These are phyloP conservation scores for Cornus florida DNA, from an alignment of 148 eudicot species.

Conservation along the genomic window DNA sequence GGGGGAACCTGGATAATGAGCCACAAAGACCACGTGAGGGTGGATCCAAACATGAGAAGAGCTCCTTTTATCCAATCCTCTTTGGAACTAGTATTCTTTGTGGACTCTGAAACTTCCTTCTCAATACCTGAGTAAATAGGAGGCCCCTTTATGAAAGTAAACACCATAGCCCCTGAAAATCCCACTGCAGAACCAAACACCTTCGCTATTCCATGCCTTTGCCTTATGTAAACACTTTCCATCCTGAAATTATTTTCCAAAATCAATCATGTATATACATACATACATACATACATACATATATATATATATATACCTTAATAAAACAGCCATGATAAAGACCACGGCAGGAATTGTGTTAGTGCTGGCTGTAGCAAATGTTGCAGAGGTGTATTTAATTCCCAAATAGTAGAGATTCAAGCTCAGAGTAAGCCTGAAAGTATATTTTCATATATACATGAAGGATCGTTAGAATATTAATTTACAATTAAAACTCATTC, in stretches of 20 bases:
- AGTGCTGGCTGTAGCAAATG: neutral
- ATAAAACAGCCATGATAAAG: neutral
- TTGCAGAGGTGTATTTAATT: neutral
- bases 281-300: too few species aligned
- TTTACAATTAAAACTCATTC: too few species aligned
- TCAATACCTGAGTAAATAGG: conserved; percentile 9
- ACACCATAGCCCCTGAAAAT: conserved; percentile 43
- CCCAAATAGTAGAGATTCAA: neutral
- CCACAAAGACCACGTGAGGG: conserved; percentile 36
- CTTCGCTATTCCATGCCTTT: conserved; percentile 34
- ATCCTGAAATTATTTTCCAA: conserved; percentile 22
- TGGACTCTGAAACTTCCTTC: neutral
- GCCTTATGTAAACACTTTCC: conserved; percentile 30
- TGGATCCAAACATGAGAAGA: conserved; percentile 28
- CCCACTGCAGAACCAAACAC: conserved; percentile 32
- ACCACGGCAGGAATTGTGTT: neutral
- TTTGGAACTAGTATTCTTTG: conserved; percentile 6
- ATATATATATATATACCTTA: neutral
- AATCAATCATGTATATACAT: too few species aligned
- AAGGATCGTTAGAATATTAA: too few species aligned
- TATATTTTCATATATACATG: too few species aligned
- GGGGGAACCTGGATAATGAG: conserved; percentile 37
- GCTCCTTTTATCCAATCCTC: conserved; percentile 42
- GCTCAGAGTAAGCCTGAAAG: neutral
- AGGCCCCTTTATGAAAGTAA: conserved; percentile 46